Evolutionary conservation across 2,329 filamentous ascomycete species (phyloP).

Genomic region (Dactylonectria estremocensis): DNA sequence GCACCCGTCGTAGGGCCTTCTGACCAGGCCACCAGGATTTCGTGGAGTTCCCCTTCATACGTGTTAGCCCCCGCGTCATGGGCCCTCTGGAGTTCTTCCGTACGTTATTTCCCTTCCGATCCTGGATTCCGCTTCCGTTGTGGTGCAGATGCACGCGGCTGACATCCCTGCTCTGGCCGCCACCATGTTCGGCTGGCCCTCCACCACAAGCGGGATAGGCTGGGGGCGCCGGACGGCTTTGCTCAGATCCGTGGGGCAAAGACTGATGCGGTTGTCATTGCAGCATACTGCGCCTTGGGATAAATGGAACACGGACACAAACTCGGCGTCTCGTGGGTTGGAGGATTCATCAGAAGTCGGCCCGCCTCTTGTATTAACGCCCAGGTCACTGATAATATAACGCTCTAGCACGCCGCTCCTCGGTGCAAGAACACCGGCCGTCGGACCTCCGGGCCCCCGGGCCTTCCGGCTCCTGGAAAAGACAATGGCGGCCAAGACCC

Average conservation of each 20-base stretch:
- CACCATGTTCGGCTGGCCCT: constrained; percentile 20
- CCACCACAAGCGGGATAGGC: constrained; percentile 20
- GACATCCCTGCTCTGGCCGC: constrained; percentile 19
- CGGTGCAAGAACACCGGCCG: not conserved
- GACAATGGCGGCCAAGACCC: constrained; percentile 18
- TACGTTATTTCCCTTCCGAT: constrained; percentile 17
- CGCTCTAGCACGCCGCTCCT: not conserved
- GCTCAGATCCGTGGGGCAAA: constrained; percentile 28
- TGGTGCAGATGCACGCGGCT: constrained; percentile 37
- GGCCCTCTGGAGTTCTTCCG: constrained; percentile 7
- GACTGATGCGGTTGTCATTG: constrained; percentile 10
- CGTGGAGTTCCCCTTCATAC: not conserved
- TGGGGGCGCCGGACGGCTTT: constrained; percentile 12
- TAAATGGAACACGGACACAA: not conserved
- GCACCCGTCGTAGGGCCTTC: constrained; percentile 7
- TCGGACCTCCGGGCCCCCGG: constrained; percentile 24
- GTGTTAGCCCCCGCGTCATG: constrained; percentile 6
- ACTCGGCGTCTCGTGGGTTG: not conserved
- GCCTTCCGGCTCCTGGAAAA: constrained; percentile 30
- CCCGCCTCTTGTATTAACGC: not conserved
- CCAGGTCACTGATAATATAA: not conserved
- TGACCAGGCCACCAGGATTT: not conserved
- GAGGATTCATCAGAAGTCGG: not conserved
- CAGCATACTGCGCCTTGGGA: not conserved
- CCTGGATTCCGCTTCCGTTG: constrained; percentile 31